phyloP scores from a whole-genome alignment of 768 basidiomycete genomes.

The Polyporus arcularius region DNA sequence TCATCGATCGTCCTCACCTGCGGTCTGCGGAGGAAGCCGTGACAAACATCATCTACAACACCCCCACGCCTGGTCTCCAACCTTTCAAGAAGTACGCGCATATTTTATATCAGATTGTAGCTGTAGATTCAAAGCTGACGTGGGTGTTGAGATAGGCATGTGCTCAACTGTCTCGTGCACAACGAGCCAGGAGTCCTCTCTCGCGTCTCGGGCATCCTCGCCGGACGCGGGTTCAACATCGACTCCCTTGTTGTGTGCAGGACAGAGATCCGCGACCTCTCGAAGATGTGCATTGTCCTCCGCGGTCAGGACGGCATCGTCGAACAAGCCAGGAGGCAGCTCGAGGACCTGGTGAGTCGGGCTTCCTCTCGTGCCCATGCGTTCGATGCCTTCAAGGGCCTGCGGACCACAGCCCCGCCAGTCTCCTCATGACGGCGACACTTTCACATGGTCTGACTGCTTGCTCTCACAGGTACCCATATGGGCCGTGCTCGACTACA shows the following conservation, averaged over 20 bases:
- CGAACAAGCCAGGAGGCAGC: slow-evolving; percentile 93
- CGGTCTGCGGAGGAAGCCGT: slow-evolving; percentile 94
- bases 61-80: slow-evolving; percentile 86
- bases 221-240: slow-evolving; percentile 97
- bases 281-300: slow-evolving; percentile 97
- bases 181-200: slow-evolving; percentile 99
- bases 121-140: neutral
- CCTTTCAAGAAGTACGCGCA: slow-evolving; percentile 84
- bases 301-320: slow-evolving; percentile 97
- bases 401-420: neutral
- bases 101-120: neutral
- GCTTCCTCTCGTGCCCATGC: neutral
- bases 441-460: too few species aligned
- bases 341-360: slow-evolving; percentile 87
- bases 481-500: slow-evolving; percentile 99
- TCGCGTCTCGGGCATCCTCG: slow-evolving; percentile 95
- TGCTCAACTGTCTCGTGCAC: slow-evolving; percentile 97
- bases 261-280: slow-evolving; percentile 95
- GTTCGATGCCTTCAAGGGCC: neutral
- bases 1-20: slow-evolving; percentile 79
- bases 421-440: neutral
- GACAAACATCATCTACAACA: slow-evolving; percentile 96
- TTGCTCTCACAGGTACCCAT: slow-evolving; percentile 77
- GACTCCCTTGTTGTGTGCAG: slow-evolving; percentile 98
- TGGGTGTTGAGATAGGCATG: slow-evolving; percentile 57